phyloP scores from a whole-genome alignment of 805 yeast species.

The Tetrapisispora namnaoensis region DNA sequence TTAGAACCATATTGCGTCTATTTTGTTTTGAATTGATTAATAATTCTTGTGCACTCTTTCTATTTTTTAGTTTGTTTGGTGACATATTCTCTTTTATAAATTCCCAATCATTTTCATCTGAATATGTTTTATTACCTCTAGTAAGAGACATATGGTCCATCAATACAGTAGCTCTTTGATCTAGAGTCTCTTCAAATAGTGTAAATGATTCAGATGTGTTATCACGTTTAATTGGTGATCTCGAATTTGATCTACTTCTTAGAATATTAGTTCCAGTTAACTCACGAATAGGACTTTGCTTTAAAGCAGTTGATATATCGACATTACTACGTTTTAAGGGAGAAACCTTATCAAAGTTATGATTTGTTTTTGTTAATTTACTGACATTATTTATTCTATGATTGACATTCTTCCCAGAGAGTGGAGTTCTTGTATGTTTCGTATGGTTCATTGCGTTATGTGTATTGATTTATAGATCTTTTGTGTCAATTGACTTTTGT shows the following conservation, averaged over 20 bases:
- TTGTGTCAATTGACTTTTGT: too few relatives aligned
- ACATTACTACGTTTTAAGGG: constrained; percentile 11
- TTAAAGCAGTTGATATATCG: constrained; percentile 9
- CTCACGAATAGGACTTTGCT: constrained; percentile 12
- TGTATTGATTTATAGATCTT: too few relatives aligned
- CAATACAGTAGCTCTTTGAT: constrained; percentile 10
- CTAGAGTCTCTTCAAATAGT: constrained; percentile 17
- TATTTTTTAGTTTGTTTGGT: constrained; percentile 7
- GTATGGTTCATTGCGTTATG: constrained; percentile 5
- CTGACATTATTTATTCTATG: constrained; percentile 6
- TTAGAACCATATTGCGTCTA: constrained; percentile 7
- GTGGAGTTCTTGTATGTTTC: constrained; percentile 15
- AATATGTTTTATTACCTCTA: constrained; percentile 14
- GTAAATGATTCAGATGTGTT: constrained; percentile 5
- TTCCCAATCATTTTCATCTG: constrained; percentile 18
- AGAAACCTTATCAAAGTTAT: background rate
- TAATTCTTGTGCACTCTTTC: constrained; percentile 1
- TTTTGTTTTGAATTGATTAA: background rate
- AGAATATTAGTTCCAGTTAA: background rate
- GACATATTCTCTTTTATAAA: constrained; percentile 13
- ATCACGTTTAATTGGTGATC: background rate
- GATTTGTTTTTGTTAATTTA: constrained; percentile 2
- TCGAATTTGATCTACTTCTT: constrained; percentile 1
- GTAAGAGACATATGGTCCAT: constrained; percentile 18
- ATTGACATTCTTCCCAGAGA: constrained; percentile 18